Evolutionary conservation across 169 alveolate species (phyloP).

Genomic region (Theileria orientalis): DNA sequence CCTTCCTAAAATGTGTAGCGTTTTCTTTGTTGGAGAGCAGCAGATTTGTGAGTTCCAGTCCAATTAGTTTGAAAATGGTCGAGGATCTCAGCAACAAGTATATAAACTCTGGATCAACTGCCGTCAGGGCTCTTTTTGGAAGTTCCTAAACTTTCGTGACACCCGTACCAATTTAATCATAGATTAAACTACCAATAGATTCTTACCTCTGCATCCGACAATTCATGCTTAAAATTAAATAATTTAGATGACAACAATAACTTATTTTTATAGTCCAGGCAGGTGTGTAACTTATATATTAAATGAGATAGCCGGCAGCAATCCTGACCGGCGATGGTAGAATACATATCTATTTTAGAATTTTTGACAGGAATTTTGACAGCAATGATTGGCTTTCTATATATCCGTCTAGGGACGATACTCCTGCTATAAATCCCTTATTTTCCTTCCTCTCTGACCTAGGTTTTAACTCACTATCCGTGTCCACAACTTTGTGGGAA

Average conservation of each 20-base stretch:
- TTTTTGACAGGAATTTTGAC: conserved; percentile 36
- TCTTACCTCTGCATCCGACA: conserved; percentile 12
- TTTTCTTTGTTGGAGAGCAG: conserved; percentile 4
- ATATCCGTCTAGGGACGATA: conserved; percentile 39
- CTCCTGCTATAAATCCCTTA: conserved; percentile 52
- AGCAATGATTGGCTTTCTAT: conserved; percentile 32
- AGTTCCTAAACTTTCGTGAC: conserved; percentile 17
- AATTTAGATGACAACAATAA: conserved; percentile 29
- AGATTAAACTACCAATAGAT: neutral
- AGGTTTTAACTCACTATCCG: conserved; percentile 15
- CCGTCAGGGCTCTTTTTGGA: conserved; percentile 22
- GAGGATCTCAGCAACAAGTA: conserved; percentile 50
- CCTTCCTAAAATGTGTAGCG: conserved; percentile 33
- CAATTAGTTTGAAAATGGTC: conserved; percentile 15
- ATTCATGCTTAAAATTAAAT: neutral
- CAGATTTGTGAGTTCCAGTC: conserved; percentile 9
- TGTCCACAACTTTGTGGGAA: conserved; percentile 4
- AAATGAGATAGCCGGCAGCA: conserved; percentile 38
- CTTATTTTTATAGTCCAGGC: conserved; percentile 26
- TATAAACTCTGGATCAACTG: conserved; percentile 52
- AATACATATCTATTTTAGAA: conserved; percentile 16
- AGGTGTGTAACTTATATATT: conserved; percentile 32
- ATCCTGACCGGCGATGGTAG: neutral
- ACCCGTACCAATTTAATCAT: too few relatives aligned
- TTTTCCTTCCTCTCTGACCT: conserved; percentile 45